Conservation (phyloP, 2,329 filamentous ascomycete species). For the Sporothrix phasma region DNA sequence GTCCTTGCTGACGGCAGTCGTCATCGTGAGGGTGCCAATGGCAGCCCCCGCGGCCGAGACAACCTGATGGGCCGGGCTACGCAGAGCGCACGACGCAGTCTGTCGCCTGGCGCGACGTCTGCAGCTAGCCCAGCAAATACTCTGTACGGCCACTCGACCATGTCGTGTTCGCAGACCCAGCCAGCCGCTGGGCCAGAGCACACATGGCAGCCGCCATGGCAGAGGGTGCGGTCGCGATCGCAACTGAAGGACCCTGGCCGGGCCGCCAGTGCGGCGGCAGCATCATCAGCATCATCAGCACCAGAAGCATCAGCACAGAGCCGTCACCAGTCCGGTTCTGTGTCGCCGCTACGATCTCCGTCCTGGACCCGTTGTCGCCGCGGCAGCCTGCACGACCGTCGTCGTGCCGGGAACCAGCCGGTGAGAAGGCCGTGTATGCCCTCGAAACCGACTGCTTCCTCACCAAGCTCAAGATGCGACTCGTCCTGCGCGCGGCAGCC, state of each 20-base stretch:
- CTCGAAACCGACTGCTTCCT: conserved; percentile 35
- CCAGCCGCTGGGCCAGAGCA: background rate
- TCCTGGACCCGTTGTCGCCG: too few relatives aligned
- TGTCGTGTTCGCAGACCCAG: background rate
- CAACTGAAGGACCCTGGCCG: background rate
- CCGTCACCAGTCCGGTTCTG: background rate
- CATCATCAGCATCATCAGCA: background rate
- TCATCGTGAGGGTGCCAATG: background rate
- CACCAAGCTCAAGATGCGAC: conserved; percentile 54
- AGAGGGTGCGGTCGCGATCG: background rate
- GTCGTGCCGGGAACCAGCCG: background rate
- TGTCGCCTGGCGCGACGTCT: background rate
- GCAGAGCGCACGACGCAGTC: background rate
- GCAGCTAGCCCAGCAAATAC: background rate
- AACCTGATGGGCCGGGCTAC: background rate
- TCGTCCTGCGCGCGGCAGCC: conserved; percentile 50
- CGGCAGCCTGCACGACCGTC: too few relatives aligned
- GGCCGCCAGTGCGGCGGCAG: background rate
- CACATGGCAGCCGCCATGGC: background rate
- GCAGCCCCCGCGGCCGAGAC: background rate
- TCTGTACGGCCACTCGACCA: background rate
- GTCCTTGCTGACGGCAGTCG: background rate
- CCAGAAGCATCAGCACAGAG: too few relatives aligned
- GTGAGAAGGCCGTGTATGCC: conserved; percentile 29
- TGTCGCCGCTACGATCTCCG: background rate